These are phyloP conservation scores for Mytilinidion resinicola DNA, from an alignment of 495 filamentous ascomycete genomes.

Conservation along the genomic window DNA sequence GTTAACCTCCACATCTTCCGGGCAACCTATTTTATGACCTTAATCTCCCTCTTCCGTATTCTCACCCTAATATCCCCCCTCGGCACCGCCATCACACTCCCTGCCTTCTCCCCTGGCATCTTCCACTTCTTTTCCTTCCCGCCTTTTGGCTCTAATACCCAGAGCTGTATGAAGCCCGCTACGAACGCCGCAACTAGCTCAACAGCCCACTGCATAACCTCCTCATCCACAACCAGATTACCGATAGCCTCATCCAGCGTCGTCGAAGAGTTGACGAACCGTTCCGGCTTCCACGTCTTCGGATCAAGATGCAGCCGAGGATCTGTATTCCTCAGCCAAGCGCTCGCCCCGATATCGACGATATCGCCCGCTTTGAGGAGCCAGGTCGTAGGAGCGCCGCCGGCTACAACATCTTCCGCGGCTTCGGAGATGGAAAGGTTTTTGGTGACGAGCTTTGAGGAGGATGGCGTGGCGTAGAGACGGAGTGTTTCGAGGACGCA, in stretches of 20 bases:
- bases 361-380: constrained; percentile 44
- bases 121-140: constrained; percentile 24
- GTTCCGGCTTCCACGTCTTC: constrained; percentile 45
- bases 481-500: constrained; percentile 52
- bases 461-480: constrained; percentile 45
- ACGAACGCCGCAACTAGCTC: constrained; percentile 28
- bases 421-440: constrained; percentile 42
- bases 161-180: constrained; percentile 37
- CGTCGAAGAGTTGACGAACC: constrained; percentile 38
- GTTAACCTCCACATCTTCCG: no score
- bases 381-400: constrained; percentile 12
- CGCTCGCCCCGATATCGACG: constrained; percentile 44
- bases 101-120: constrained; percentile 30
- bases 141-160: constrained; percentile 36
- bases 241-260: no score
- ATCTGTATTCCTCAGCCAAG: constrained; percentile 43
- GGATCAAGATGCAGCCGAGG: constrained; percentile 45
- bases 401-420: constrained; percentile 33
- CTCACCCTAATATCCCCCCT: constrained; percentile 25
- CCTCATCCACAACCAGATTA: no score
- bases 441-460: constrained; percentile 39
- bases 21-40: neutral
- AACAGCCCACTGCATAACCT: no score
- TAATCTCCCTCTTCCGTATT: constrained; percentile 21
- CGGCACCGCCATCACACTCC: constrained; percentile 20